phyloP scores from a whole-genome alignment of 2,329 filamentous ascomycete species.

The Clarireedia paspali region DNA sequence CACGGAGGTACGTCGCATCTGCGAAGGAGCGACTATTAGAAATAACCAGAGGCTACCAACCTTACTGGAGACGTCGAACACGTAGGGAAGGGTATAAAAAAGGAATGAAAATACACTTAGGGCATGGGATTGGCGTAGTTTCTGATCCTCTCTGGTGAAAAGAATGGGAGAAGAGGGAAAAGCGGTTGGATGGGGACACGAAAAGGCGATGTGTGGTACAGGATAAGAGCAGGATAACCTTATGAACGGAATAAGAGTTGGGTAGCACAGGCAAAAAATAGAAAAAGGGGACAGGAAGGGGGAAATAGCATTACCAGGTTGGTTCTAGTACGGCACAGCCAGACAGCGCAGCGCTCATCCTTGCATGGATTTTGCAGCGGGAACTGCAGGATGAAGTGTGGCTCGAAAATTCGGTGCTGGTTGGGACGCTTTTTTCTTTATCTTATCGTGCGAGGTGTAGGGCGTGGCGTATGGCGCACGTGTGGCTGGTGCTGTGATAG shows the following conservation, averaged over 20 bases:
- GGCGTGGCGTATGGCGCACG: no score
- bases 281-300: slow-evolving; percentile 8
- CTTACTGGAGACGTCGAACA: not conserved
- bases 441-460: not conserved
- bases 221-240: not conserved
- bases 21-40: slow-evolving; percentile 16
- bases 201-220: not conserved
- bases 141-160: not conserved
- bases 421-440: not conserved
- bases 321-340: no score
- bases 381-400: no score
- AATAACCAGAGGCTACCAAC: slow-evolving; percentile 3
- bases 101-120: slow-evolving; percentile 6
- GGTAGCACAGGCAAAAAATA: not conserved
- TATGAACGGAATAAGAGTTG: slow-evolving; percentile 1
- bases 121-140: slow-evolving; percentile 3
- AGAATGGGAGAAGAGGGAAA: not conserved
- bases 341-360: not conserved
- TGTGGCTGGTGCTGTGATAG: not conserved
- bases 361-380: not conserved
- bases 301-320: slow-evolving; percentile 11
- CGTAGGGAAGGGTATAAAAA: slow-evolving; percentile 7
- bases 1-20: slow-evolving; percentile 59
- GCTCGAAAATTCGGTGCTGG: no score
- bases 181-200: not conserved